phyloP scores from a whole-genome alignment of 768 basidiomycete genomes.

The Astraeus odoratus region DNA sequence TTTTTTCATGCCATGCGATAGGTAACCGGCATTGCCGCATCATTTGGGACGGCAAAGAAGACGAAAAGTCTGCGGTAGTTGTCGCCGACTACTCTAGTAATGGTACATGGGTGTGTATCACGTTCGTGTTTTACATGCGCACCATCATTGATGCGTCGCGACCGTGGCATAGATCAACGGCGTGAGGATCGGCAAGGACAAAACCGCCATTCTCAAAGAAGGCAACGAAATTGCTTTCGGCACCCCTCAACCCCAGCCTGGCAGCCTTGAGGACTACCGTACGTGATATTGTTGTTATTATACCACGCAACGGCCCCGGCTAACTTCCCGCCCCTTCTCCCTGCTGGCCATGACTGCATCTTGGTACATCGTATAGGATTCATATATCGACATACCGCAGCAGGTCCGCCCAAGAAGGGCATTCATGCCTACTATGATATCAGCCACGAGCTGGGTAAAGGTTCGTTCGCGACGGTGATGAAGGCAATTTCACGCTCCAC shows the following conservation, averaged over 20 bases:
- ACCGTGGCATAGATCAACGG: constrained; percentile 31
- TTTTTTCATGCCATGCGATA: constrained; percentile 14
- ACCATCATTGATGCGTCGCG: constrained; percentile 7
- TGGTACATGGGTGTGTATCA: constrained; percentile 34
- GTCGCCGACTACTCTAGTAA: constrained; percentile 35
- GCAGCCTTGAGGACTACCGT: constrained; percentile 70
- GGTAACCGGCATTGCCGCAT: constrained; percentile 34
- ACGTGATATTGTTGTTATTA: constrained; percentile 24
- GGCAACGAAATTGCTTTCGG: constrained; percentile 91
- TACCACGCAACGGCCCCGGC: background rate
- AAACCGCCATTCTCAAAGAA: constrained; percentile 37
- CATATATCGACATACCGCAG: constrained; percentile 62
- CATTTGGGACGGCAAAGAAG: constrained; percentile 29
- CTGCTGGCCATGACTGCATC: background rate
- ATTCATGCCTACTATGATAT: constrained; percentile 64
- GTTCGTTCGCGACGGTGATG: constrained; percentile 87
- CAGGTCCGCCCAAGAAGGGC: constrained; percentile 40
- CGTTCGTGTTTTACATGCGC: constrained; percentile 11
- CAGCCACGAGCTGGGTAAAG: constrained; percentile 71
- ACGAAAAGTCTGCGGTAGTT: constrained; percentile 25
- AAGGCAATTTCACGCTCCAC: constrained; percentile 68
- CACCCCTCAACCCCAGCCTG: constrained; percentile 38
- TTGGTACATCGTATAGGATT: constrained; percentile 39
- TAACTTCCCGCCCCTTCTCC: background rate
- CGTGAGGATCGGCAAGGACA: constrained; percentile 31